These are phyloP conservation scores for Endotrypanum monterogeii DNA, from an alignment of 208 protist genomes.

Conservation along the genomic window DNA sequence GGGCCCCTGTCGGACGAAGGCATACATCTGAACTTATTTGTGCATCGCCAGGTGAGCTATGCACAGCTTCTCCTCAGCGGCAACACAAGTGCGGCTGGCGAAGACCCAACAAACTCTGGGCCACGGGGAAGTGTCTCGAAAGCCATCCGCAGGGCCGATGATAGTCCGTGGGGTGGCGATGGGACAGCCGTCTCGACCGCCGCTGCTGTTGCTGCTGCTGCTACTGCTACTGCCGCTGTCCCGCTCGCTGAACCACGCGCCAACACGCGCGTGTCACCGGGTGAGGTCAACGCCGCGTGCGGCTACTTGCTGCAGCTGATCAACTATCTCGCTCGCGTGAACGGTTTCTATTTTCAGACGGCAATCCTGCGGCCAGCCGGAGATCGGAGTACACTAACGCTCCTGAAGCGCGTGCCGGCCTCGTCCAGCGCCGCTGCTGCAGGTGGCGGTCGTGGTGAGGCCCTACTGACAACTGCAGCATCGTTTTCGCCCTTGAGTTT, in stretches of 20 bases:
- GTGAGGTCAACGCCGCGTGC: constrained; percentile 78
- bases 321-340: constrained; percentile 37
- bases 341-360: constrained; percentile 42
- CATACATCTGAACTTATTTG: constrained; percentile 16
- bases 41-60: constrained; percentile 27
- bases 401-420: constrained; percentile 26
- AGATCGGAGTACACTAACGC: constrained; percentile 49
- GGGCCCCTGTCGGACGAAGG: constrained; percentile 9
- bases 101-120: not conserved
- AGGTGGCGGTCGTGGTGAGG: not conserved
- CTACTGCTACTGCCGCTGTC: not conserved
- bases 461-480: not conserved
- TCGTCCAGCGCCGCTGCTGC: not conserved
- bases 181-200: not conserved
- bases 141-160: not conserved
- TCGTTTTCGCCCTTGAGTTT: constrained; percentile 16
- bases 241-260: constrained; percentile 5
- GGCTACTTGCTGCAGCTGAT: constrained; percentile 61
- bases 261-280: constrained; percentile 38
- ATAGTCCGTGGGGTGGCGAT: not conserved
- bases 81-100: constrained; percentile 12
- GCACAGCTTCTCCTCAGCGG: constrained; percentile 33
- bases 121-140: not conserved
- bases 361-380: constrained; percentile 53
- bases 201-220: not conserved